phyloP scores from a whole-genome alignment of 352 stramenopile species.

The Phytophthora pistaciae region DNA sequence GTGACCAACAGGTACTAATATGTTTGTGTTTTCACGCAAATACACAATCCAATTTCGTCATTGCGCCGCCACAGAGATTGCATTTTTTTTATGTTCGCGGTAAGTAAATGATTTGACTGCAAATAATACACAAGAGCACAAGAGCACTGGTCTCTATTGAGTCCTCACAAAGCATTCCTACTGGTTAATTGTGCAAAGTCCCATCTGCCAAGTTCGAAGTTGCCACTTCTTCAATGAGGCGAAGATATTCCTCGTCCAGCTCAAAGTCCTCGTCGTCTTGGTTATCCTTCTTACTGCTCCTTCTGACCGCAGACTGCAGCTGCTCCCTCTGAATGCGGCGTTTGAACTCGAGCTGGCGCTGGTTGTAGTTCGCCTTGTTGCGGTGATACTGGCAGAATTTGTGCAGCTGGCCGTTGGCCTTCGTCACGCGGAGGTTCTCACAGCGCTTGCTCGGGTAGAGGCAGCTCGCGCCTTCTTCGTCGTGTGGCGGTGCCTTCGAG shows the following conservation, averaged over 20 bases:
- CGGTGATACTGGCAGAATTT: conserved; percentile 27
- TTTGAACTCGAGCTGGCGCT: conserved; percentile 24
- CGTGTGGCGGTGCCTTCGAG: too few species aligned
- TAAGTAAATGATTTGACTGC: too few species aligned
- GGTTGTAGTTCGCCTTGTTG: conserved; percentile 40
- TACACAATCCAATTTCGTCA: too few species aligned
- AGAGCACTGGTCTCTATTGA: too few species aligned
- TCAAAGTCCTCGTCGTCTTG: conserved; percentile 8
- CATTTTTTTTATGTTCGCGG: too few species aligned
- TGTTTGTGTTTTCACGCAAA: neutral
- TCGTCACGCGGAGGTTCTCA: conserved; percentile 43
- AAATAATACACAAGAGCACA: neutral
- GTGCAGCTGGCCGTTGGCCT: conserved; percentile 49
- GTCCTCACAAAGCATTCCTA: too few species aligned
- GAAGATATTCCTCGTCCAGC: conserved; percentile 24
- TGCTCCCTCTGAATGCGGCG: too few species aligned
- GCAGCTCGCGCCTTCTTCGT: conserved; percentile 17
- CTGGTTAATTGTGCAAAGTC: too few species aligned
- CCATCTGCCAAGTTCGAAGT: neutral
- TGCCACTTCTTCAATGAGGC: conserved; percentile 31
- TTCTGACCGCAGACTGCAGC: neutral
- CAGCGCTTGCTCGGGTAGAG: conserved; percentile 54
- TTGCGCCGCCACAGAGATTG: too few species aligned
- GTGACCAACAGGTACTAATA: neutral
- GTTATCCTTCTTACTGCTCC: too few species aligned